Percentiles rank a stretch among this genome's conserved stretches.
Evolutionary conservation across 805 yeast species (phyloP).

Genomic region (Candida xyloterini): DNA sequence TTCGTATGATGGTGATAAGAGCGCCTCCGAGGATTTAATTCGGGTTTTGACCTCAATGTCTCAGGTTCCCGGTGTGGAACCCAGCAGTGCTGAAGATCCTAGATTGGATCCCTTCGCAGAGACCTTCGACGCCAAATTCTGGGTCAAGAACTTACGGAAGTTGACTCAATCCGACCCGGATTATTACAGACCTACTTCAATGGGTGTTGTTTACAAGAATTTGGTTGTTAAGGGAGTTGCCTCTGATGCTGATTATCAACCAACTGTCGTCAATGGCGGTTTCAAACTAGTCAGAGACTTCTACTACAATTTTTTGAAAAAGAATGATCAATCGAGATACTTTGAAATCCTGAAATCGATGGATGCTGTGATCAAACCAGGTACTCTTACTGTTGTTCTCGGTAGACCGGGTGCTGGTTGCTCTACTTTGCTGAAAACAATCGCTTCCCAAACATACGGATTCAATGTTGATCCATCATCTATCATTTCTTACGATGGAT

Average conservation of each 20-base stretch:
- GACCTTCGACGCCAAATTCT: conserved; percentile 56
- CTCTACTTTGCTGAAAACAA: conserved; percentile 60
- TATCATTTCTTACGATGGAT: conserved; percentile 50
- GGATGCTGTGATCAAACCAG: conserved; percentile 62
- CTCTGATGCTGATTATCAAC: conserved; percentile 64
- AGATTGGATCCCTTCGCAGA: conserved; percentile 57
- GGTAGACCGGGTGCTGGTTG: conserved; percentile 88
- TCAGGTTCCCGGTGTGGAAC: conserved; percentile 46
- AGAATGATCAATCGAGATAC: conserved; percentile 31
- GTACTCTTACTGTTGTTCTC: conserved; percentile 65
- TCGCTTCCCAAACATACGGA: conserved; percentile 59
- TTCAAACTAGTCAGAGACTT: conserved; percentile 33
- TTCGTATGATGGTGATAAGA: conserved; percentile 1
- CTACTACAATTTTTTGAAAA: conserved; percentile 24
- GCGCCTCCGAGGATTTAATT: conserved; percentile 18
- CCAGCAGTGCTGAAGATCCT: conserved; percentile 36
- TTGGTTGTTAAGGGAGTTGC: conserved; percentile 64
- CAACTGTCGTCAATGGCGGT: conserved; percentile 49
- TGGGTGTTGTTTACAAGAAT: conserved; percentile 58
- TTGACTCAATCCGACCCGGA: conserved; percentile 54
- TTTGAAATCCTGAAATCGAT: conserved; percentile 60
- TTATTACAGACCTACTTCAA: conserved; percentile 56
- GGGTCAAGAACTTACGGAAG: conserved; percentile 65
- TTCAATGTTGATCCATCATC: conserved; percentile 48
- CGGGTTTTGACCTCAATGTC: conserved; percentile 48